Evolutionary conservation across 768 basidiomycete species (phyloP).

Genomic region (Podaxis pistillaris): DNA sequence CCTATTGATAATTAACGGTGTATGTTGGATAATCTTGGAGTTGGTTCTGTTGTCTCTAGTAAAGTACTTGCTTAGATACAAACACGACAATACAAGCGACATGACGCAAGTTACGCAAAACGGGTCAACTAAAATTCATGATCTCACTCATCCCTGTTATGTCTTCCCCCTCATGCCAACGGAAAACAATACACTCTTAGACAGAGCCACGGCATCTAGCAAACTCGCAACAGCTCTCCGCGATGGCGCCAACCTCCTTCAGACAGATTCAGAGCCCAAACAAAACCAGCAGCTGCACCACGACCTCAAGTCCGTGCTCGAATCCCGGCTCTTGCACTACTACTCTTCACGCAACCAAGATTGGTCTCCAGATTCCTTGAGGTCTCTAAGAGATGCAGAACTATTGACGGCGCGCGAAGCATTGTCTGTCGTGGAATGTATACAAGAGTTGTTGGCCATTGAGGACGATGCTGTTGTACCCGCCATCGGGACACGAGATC

Average conservation of each 20-base stretch:
- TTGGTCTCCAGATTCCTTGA: neutral
- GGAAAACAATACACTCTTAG: neutral
- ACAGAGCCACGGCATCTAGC: conserved; percentile 9
- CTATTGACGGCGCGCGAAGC: conserved; percentile 56
- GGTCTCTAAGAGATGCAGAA: conserved; percentile 40
- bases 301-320: conserved; percentile 36
- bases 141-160: neutral
- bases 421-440: conserved; percentile 43
- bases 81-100: neutral
- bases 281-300: conserved; percentile 18
- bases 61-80: neutral
- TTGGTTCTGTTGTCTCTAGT: neutral
- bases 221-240: conserved; percentile 29
- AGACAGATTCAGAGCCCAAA: conserved; percentile 24
- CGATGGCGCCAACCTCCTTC: conserved; percentile 36
- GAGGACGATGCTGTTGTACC: conserved; percentile 22
- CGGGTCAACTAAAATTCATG: neutral
- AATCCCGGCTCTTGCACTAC: conserved; percentile 38
- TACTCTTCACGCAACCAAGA: conserved; percentile 23
- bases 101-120: neutral
- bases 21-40: neutral
- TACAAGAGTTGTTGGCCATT: conserved; percentile 21
- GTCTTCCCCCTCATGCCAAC: neutral
- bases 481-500: conserved; percentile 64
- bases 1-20: neutral